Percentiles rank a stretch among this genome's conserved stretches.
Conservation (phyloP, 2,329 filamentous ascomycete genomes). For the Fusarium secorum region DNA sequence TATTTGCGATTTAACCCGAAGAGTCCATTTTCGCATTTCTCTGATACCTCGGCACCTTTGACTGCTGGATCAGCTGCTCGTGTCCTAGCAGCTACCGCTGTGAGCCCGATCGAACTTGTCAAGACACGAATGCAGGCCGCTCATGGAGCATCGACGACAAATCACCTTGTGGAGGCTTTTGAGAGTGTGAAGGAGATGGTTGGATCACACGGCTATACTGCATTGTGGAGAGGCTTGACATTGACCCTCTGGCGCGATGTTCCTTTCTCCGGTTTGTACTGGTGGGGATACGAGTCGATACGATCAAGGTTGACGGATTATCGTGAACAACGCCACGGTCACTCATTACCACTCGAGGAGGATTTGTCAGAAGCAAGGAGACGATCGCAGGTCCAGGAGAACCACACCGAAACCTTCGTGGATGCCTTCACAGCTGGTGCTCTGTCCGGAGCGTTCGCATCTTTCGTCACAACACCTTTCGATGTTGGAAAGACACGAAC, state of each 20-base stretch:
- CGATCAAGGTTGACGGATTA: slow-evolving; percentile 74
- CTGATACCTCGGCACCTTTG: slow-evolving; percentile 79
- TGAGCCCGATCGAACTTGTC: slow-evolving; percentile 93
- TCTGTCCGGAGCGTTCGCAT: slow-evolving; percentile 81
- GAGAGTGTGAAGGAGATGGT: slow-evolving; percentile 83
- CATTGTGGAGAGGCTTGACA: slow-evolving; percentile 88
- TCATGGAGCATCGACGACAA: slow-evolving; percentile 62
- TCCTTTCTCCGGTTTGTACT: slow-evolving; percentile 96
- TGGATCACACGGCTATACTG: slow-evolving; percentile 74
- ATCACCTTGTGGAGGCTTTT: slow-evolving; percentile 82
- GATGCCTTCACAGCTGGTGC: slow-evolving; percentile 92
- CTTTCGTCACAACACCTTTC: slow-evolving; percentile 91
- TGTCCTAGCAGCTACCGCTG: slow-evolving; percentile 79
- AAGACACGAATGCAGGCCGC: slow-evolving; percentile 90
- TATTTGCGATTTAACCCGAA: slow-evolving; percentile 79
- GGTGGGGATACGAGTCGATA: slow-evolving; percentile 95
- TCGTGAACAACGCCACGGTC: slow-evolving; percentile 62
- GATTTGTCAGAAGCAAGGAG: slow-evolving; percentile 54
- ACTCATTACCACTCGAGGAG: slow-evolving; percentile 46
- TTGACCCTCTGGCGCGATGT: slow-evolving; percentile 97
- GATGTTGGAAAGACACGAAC: slow-evolving; percentile 97
- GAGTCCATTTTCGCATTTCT: slow-evolving; percentile 73
- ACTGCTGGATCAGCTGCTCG: slow-evolving; percentile 81
- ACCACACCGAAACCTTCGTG: slow-evolving; percentile 78
- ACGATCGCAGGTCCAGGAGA: slow-evolving; percentile 70